These are phyloP conservation scores for Penicillium crystallinum DNA, from an alignment of 495 filamentous ascomycete species.

Conservation along the genomic window DNA sequence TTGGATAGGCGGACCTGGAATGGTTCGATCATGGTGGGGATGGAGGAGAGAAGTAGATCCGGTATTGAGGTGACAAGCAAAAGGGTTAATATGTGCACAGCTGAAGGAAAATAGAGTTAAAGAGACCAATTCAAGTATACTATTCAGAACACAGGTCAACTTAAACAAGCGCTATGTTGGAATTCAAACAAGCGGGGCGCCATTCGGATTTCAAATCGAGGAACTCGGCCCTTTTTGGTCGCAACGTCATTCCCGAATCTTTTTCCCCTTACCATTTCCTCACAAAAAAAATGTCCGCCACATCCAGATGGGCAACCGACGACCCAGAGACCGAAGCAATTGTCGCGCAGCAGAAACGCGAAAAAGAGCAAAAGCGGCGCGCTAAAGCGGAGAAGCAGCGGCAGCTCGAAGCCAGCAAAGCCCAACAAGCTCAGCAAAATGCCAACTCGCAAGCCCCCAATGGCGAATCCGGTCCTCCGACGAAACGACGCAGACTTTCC, in stretches of 20 bases:
- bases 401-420: conserved; percentile 54
- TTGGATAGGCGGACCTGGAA: conserved; percentile 47
- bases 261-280: background rate
- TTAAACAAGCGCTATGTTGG: background rate
- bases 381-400: conserved; percentile 81
- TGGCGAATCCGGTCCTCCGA: conserved; percentile 30
- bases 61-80: conserved; percentile 3
- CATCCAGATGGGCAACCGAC: conserved; percentile 84
- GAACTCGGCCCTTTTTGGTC: conserved; percentile 24
- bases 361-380: conserved; percentile 87
- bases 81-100: background rate
- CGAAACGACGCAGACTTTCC: conserved; percentile 44
- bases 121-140: background rate
- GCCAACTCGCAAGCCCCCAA: conserved; percentile 13
- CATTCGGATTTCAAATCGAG: conserved; percentile 38
- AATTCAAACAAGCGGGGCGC: conserved; percentile 22
- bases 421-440: conserved; percentile 17
- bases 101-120: background rate
- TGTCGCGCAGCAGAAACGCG: conserved; percentile 67
- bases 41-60: conserved; percentile 12
- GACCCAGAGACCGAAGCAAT: conserved; percentile 63
- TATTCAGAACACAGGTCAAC: background rate
- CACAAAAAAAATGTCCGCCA: conserved; percentile 55
- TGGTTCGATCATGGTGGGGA: conserved; percentile 49
- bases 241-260: conserved; percentile 29